phyloP scores from a whole-genome alignment of 1,284 basidiomycete species.

The Vanrija pseudolonga region DNA sequence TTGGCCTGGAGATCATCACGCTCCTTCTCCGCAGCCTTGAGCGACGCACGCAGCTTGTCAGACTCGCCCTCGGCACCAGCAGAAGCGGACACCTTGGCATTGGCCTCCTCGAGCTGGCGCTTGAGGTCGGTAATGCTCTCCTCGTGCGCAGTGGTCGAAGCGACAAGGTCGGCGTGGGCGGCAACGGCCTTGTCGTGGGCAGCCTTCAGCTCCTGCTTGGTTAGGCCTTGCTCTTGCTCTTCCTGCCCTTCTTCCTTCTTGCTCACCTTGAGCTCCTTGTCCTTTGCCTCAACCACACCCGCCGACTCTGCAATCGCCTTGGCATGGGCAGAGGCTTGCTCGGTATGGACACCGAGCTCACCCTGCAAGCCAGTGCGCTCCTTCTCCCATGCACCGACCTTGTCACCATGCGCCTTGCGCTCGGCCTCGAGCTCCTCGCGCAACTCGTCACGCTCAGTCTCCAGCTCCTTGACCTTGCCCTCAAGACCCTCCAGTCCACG shows the following conservation, averaged over 20 bases:
- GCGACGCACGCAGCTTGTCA: conserved; percentile 2
- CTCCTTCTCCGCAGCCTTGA: conserved; percentile 13
- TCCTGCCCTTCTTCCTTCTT: not conserved
- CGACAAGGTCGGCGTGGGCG: conserved; percentile 21
- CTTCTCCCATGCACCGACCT: conserved; percentile 8
- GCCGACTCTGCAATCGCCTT: conserved; percentile 11
- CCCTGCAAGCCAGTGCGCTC: conserved; percentile 13
- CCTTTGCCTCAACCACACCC: conserved; percentile 7
- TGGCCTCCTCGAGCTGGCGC: conserved; percentile 16
- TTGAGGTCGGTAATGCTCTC: conserved; percentile 23
- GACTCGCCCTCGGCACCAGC: not conserved
- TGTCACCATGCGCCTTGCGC: conserved; percentile 10
- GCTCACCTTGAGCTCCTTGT: conserved; percentile 20
- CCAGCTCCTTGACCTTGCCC: conserved; percentile 20
- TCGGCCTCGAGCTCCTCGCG: conserved; percentile 13
- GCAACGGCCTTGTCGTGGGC: conserved; percentile 20
- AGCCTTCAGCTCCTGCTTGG: conserved; percentile 14
- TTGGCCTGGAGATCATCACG: conserved; percentile 15
- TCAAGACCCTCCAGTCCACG: conserved; percentile 11
- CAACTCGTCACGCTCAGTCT: conserved; percentile 23
- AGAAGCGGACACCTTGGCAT: conserved; percentile 11
- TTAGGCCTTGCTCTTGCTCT: not conserved
- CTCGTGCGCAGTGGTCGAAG: conserved; percentile 14
- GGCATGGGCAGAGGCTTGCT: conserved; percentile 3
- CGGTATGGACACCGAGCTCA: conserved; percentile 4